A percentile compares a stretch with the other conserved stretches of the same genome.
Evolutionary conservation across 1,139 yeast species (phyloP).

Genomic region (Williopsis jadinii): DNA sequence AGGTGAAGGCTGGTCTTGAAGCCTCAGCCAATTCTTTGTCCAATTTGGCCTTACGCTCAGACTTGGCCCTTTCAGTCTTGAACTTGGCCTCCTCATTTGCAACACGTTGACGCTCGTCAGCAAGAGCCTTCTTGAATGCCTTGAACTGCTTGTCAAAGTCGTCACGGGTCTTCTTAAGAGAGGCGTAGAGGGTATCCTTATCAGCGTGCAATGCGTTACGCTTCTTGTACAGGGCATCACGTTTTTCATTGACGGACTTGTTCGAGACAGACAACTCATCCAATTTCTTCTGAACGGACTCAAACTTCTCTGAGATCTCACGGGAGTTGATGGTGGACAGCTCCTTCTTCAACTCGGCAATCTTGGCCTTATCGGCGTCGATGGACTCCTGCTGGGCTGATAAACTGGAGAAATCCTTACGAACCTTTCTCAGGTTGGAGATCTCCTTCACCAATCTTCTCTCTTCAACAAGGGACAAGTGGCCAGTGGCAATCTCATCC

Average conservation of each 20-base stretch:
- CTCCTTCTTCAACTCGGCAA: conserved; percentile 67
- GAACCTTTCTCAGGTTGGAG: conserved; percentile 72
- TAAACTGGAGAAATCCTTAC: conserved; percentile 70
- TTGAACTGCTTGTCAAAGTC: conserved; percentile 68
- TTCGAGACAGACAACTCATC: conserved; percentile 57
- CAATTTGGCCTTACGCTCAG: conserved; percentile 56
- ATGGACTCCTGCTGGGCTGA: conserved; percentile 73
- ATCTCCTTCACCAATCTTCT: conserved; percentile 81
- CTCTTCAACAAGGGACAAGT: conserved; percentile 86
- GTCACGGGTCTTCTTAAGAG: conserved; percentile 56
- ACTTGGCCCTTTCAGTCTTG: conserved; percentile 50
- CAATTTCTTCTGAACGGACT: conserved; percentile 50
- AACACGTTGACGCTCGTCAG: conserved; percentile 62
- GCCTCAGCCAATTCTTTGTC: conserved; percentile 61
- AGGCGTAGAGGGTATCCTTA: conserved; percentile 61
- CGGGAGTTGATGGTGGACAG: conserved; percentile 58
- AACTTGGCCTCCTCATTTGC: conserved; percentile 58
- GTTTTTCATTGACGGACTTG: conserved; percentile 60
- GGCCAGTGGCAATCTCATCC: conserved; percentile 69
- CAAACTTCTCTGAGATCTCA: conserved; percentile 45
- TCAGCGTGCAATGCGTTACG: conserved; percentile 63
- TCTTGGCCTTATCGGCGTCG: conserved; percentile 74
- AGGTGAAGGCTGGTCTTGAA: conserved; percentile 79
- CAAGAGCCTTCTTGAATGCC: conserved; percentile 63
- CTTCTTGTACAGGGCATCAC: conserved; percentile 54